Base-by-base conservation (phyloP, 495 filamentous ascomycete genomes). In the Penicillium daleae region DNA sequence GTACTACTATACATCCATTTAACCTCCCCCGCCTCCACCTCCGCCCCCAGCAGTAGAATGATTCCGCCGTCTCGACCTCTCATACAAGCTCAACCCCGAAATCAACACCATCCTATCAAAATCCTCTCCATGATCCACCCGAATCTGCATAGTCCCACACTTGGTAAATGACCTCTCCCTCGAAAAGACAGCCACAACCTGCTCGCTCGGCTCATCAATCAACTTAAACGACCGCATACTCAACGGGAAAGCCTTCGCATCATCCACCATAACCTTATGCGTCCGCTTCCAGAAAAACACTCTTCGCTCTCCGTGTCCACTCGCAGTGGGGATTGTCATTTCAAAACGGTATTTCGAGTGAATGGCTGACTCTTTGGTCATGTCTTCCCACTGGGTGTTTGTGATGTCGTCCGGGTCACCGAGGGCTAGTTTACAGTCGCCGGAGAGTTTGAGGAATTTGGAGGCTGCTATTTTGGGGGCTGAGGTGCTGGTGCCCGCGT, bases 31-130 rank as follows among this genome's bases (percentile, higher is more conserved):
- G 3, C 63, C 68, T 6, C 68, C 66, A 51, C 63, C 56, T 2
- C 29, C 59, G 5, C 54, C 50, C 6, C 37, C 61, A 33, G 31
- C 13, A n/a, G 35, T 15, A n/a, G n/a, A n/a, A n/a, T n/a, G n/a
- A n/a, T n/a, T n/a, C n/a, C n/a, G n/a, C n/a, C n/a, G n/a, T n/a
- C n/a, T n/a, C n/a, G n/a, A n/a, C 35, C 17, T 39, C 35, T 71
- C 64, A 63, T 62, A 66, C 31, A 70, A 3, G 39, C 63, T 65
- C 33, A 70, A 17, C 33, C 56, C 66, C 26, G 71, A 66, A 54
- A 71, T 59, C 27, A 73, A 61, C 15, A 66, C 52, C 64, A 73
- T 66, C 21, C n/a, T 68, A 56, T 70, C 69, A 39, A 71, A 73
- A 17, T 52, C 51, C 19, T 65, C 37, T 21, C 71, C 71, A 57